Evolutionary conservation across 1,284 basidiomycete genomes (phyloP).

Genomic region (Fomes fomentarius): DNA sequence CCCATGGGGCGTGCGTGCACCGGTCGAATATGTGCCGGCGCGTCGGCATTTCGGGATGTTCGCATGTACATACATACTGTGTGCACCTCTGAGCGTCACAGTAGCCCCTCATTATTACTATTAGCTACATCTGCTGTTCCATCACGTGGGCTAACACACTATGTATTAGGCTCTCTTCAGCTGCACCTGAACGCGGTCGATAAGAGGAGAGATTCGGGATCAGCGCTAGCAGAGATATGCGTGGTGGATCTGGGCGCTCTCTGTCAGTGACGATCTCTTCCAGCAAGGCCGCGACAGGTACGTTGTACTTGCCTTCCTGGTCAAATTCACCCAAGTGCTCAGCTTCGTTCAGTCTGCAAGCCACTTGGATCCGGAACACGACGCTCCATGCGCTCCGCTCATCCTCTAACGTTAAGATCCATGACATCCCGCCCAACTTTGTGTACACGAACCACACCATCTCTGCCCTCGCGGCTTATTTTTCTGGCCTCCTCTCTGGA

Average conservation of each 20-base stretch:
- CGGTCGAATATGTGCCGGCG: neutral
- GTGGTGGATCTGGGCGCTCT: too few species aligned
- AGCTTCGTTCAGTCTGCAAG: conserved; percentile 32
- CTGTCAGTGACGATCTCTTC: conserved; percentile 32
- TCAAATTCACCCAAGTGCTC: neutral
- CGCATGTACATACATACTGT: too few species aligned
- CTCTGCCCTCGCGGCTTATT: conserved; percentile 24
- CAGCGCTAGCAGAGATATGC: too few species aligned
- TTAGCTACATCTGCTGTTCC: too few species aligned
- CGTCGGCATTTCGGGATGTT: neutral
- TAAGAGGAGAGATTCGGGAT: too few species aligned
- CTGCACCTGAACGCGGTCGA: too few species aligned
- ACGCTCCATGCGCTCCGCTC: conserved; percentile 32
- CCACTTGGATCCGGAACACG: conserved; percentile 40
- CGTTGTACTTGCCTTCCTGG: neutral
- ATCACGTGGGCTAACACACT: too few species aligned
- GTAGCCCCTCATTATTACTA: too few species aligned
- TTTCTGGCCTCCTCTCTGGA: conserved; percentile 14
- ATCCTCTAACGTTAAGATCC: conserved; percentile 19
- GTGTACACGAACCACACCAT: conserved; percentile 39
- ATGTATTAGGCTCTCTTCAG: too few species aligned
- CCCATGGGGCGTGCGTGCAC: neutral
- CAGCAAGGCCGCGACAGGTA: conserved; percentile 42
- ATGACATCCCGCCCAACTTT: conserved; percentile 30
- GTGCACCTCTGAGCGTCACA: too few species aligned